Evolutionary conservation across 75 land plant genomes (phyloP).

Genomic region (Ceratopteris richardii): DNA sequence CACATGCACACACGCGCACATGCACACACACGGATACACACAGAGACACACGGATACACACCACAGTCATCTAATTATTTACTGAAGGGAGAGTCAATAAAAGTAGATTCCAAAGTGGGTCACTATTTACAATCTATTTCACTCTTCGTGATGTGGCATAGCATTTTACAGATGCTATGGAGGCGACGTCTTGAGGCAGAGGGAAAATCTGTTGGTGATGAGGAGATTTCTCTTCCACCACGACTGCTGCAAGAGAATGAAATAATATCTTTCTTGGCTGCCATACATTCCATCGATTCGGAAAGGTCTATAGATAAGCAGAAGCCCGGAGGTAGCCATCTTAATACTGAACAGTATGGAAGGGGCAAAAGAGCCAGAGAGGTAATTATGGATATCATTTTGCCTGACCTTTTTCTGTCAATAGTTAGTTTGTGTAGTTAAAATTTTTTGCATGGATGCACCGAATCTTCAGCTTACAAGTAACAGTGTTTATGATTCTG

Average conservation of each 20-base stretch:
- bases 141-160: background rate
- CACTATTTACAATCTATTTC: background rate
- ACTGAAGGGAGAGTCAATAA: too few relatives aligned
- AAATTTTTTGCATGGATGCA: conserved; percentile 3
- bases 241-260: conserved; percentile 84
- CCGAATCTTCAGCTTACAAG: too few relatives aligned
- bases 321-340: conserved; percentile 37
- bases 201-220: conserved; percentile 23
- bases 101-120: too few relatives aligned
- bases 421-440: background rate
- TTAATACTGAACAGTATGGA: conserved; percentile 83
- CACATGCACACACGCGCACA: too few relatives aligned
- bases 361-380: conserved; percentile 96
- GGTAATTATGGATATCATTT: conserved; percentile 29
- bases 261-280: conserved; percentile 47
- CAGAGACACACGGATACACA: too few relatives aligned
- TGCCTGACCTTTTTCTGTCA: background rate
- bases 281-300: conserved; percentile 51
- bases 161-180: conserved; percentile 58
- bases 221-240: conserved; percentile 41
- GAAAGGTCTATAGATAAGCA: conserved; percentile 31
- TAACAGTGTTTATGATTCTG: too few relatives aligned
- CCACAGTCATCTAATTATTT: too few relatives aligned
- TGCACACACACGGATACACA: too few relatives aligned
- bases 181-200: conserved; percentile 21